phyloP scores from a whole-genome alignment of 371 early-diverging fungal genomes.

The Haplosporangium sp. region DNA sequence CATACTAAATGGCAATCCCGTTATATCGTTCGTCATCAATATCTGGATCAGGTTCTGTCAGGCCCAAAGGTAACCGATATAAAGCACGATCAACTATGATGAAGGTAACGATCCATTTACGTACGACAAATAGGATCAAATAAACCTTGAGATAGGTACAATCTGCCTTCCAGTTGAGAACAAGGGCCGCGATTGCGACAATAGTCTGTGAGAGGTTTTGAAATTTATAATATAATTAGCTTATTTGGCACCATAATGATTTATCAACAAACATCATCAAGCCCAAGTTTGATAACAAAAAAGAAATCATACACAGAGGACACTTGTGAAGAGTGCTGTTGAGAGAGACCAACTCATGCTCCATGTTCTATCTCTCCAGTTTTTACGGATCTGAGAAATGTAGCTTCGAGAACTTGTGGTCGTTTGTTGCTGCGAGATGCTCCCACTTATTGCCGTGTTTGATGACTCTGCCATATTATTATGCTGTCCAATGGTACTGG shows the following conservation, averaged over 20 bases:
- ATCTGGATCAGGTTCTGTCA: conserved; percentile 41
- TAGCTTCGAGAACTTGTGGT: conserved; percentile 16
- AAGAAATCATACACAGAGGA: conserved; percentile 28
- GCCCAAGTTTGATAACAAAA: neutral
- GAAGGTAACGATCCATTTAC: conserved; percentile 30
- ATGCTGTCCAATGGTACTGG: neutral
- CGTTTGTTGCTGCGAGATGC: neutral
- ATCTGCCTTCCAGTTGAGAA: conserved; percentile 18
- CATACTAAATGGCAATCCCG: conserved; percentile 46
- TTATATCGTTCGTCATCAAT: conserved; percentile 50
- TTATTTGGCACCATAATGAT: too few relatives aligned
- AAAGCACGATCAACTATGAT: conserved; percentile 43
- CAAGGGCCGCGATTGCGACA: conserved; percentile 18
- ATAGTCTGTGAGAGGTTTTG: conserved; percentile 18
- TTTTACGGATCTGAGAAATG: conserved; percentile 32
- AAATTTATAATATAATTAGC: too few relatives aligned
- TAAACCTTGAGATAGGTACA: conserved; percentile 42
- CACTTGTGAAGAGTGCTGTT: conserved; percentile 31
- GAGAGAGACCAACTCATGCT: conserved; percentile 36
- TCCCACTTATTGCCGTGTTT: neutral
- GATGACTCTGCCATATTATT: neutral
- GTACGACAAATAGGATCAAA: conserved; percentile 35
- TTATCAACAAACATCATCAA: too few relatives aligned
- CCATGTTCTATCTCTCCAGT: conserved; percentile 33
- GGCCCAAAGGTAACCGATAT: conserved; percentile 37